Evolutionary conservation across 2,329 filamentous ascomycete species (phyloP).

Genomic region (Clonostachys rosea): DNA sequence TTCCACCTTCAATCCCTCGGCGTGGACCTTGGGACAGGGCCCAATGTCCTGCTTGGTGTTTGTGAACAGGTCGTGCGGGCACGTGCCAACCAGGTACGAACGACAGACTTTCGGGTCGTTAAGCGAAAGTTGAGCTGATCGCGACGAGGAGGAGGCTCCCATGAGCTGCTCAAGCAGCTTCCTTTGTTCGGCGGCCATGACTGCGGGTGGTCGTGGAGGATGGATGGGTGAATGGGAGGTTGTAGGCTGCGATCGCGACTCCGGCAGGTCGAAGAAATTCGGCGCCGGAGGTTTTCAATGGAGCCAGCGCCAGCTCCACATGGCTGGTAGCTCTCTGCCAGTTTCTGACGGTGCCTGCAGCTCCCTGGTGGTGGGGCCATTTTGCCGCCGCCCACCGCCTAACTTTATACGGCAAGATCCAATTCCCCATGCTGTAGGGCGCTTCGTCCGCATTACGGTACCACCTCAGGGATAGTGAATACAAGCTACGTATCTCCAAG

Average conservation of each 20-base stretch:
- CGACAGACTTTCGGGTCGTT: conserved; percentile 92
- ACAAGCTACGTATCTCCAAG: too few species aligned
- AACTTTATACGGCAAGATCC: too few species aligned
- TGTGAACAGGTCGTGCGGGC: conserved; percentile 97
- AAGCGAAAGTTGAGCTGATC: conserved; percentile 77
- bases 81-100: conserved; percentile 89
- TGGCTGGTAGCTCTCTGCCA: too few species aligned
- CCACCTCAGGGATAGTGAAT: too few species aligned
- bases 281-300: too few species aligned
- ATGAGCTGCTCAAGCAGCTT: conserved; percentile 98
- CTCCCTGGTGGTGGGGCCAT: neutral
- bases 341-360: too few species aligned
- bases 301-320: too few species aligned
- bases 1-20: conserved; percentile 81
- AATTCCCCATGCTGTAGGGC: too few species aligned
- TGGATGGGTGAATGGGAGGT: neutral
- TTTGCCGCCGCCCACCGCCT: neutral
- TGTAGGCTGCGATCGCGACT: neutral
- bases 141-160: conserved; percentile 69
- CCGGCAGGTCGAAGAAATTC: neutral
- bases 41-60: conserved; percentile 98
- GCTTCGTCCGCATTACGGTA: too few species aligned
- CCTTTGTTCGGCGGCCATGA: conserved; percentile 94
- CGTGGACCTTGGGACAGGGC: conserved; percentile 82
- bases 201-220: neutral